Percentiles rank a stretch among this genome's conserved stretches.
Conservation (phyloP, 345 rosid genomes). For the Arabis hirsuta region DNA sequence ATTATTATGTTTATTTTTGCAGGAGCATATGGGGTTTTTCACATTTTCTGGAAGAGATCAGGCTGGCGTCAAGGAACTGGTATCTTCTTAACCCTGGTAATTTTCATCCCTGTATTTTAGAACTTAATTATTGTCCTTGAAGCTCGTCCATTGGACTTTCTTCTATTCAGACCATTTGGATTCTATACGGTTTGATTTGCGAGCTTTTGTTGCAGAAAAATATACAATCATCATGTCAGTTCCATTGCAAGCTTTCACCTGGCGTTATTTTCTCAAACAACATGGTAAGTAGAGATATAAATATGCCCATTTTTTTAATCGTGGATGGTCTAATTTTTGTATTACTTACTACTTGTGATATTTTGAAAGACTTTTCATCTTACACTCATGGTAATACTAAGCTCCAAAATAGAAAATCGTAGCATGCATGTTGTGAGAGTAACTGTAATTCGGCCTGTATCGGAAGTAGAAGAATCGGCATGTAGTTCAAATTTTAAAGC, state of each 20-base stretch:
- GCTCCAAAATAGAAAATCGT: not conserved
- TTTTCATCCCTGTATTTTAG: constrained; percentile 51
- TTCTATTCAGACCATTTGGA: constrained; percentile 6
- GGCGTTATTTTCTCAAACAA: constrained; percentile 62
- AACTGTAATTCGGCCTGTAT: constrained; percentile 1
- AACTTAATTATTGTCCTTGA: constrained; percentile 23
- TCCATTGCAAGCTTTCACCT: constrained; percentile 73
- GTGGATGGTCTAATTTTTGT: constrained; percentile 9
- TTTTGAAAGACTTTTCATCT: not conserved
- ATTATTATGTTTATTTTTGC: constrained; percentile 24
- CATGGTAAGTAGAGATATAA: constrained; percentile 58
- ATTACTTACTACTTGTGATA: not conserved
- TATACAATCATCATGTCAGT: constrained; percentile 60
- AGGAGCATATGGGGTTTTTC: constrained; percentile 59
- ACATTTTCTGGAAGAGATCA: constrained; percentile 50
- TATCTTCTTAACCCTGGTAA: constrained; percentile 83
- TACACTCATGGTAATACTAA: constrained; percentile 8
- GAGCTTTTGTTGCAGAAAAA: constrained; percentile 57
- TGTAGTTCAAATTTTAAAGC: constrained; percentile 14
- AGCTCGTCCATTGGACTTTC: constrained; percentile 9
- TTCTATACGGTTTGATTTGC: constrained; percentile 26
- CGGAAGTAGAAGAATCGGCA: constrained; percentile 14
- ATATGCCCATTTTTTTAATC: not conserved
- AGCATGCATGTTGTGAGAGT: constrained; percentile 22
- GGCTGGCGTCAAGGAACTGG: constrained; percentile 70